These are phyloP conservation scores for Epithele typhae DNA, from an alignment of 768 basidiomycete genomes.

Conservation along the genomic window DNA sequence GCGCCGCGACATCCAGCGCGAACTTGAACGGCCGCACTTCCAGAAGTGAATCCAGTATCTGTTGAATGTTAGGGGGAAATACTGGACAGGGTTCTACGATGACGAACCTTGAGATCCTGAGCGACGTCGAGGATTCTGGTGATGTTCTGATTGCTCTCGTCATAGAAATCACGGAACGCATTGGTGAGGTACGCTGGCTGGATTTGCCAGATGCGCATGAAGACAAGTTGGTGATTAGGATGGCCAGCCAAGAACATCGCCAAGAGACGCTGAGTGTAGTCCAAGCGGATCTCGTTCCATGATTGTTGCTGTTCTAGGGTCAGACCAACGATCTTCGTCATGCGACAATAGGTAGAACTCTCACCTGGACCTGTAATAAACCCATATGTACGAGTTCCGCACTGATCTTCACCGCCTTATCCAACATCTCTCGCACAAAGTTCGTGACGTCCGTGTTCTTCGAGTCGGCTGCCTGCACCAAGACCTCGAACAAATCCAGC, in stretches of 20 bases:
- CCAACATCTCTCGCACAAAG: constrained; percentile 86
- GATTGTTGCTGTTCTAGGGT: constrained; percentile 53
- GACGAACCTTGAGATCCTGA: constrained; percentile 83
- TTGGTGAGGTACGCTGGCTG: constrained; percentile 81
- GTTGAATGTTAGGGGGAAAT: too few relatives aligned
- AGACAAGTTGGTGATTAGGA: constrained; percentile 93
- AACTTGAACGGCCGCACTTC: constrained; percentile 87
- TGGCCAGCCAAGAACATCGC: constrained; percentile 89
- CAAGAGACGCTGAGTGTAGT: constrained; percentile 81
- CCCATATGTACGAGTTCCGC: constrained; percentile 95
- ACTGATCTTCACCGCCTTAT: constrained; percentile 89
- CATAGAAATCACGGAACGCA: constrained; percentile 89
- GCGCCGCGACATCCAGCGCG: constrained; percentile 88
- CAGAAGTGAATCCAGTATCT: constrained; percentile 92
- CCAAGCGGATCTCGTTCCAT: constrained; percentile 86
- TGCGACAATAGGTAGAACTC: constrained; percentile 23
- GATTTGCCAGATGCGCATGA: constrained; percentile 94
- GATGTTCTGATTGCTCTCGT: constrained; percentile 88
- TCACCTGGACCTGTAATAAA: constrained; percentile 81
- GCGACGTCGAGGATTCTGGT: constrained; percentile 93
- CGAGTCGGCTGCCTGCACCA: constrained; percentile 75
- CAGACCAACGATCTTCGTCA: constrained; percentile 12
- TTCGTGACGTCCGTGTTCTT: constrained; percentile 67
- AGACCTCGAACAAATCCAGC: constrained; percentile 81
- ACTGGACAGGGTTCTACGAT: too few relatives aligned